phyloP scores from a whole-genome alignment of 371 early-diverging fungal species.

The Coemansia sp. region DNA sequence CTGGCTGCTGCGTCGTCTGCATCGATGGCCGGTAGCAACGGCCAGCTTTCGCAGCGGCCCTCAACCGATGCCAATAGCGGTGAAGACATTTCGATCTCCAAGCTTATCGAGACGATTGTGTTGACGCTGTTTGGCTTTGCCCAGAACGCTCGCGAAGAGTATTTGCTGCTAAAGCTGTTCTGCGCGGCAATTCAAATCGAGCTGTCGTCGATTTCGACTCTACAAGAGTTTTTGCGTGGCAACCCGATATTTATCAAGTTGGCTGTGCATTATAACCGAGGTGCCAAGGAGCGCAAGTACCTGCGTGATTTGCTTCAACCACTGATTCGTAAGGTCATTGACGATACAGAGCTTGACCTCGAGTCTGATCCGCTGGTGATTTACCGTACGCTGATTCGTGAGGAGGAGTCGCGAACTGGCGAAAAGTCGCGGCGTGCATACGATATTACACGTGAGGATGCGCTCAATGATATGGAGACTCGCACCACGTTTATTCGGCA shows the following conservation, averaged over 20 bases:
- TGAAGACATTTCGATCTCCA: slow-evolving; percentile 52
- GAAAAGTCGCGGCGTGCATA: slow-evolving; percentile 72
- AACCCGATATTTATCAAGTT: slow-evolving; percentile 96
- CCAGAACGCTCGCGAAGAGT: slow-evolving; percentile 96
- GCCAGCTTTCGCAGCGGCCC: slow-evolving; percentile 4
- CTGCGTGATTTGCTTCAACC: slow-evolving; percentile 83
- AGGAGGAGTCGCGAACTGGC: slow-evolving; percentile 89
- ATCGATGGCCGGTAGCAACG: neutral
- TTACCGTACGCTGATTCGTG: slow-evolving; percentile 81
- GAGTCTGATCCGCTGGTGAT: slow-evolving; percentile 91
- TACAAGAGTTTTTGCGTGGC: slow-evolving; percentile 89
- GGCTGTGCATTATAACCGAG: slow-evolving; percentile 88
- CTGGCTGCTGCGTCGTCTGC: slow-evolving; percentile 8
- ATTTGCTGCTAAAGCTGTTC: slow-evolving; percentile 90
- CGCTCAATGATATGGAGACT: slow-evolving; percentile 84
- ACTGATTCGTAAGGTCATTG: slow-evolving; percentile 73
- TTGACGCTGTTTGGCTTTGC: slow-evolving; percentile 96
- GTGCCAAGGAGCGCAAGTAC: slow-evolving; percentile 93
- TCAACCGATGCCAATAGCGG: slow-evolving; percentile 6
- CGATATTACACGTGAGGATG: slow-evolving; percentile 80
- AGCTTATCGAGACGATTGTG: slow-evolving; percentile 86
- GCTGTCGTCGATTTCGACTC: slow-evolving; percentile 73
- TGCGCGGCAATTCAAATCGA: slow-evolving; percentile 89
- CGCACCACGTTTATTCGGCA: slow-evolving; percentile 73
- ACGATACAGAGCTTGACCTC: slow-evolving; percentile 76